Conservation (phyloP, 108 stramenopile genomes). For the Ochromonas danica region DNA sequence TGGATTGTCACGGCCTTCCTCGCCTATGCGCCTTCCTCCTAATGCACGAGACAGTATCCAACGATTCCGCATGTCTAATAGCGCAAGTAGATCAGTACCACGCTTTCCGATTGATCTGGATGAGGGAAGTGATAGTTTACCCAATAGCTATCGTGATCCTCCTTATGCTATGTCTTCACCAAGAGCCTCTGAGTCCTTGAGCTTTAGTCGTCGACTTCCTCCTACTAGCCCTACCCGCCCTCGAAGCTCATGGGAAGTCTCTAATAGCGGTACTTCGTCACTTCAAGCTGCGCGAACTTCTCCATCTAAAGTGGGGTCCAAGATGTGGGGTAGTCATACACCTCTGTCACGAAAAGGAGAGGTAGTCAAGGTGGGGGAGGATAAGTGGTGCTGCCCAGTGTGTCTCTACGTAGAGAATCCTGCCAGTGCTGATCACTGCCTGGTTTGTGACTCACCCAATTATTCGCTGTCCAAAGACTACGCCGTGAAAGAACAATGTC, state of each 20-base stretch:
- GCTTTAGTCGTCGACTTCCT: too few relatives aligned
- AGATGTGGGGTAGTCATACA: conserved; percentile 32
- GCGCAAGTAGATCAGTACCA: neutral
- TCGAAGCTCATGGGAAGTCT: too few relatives aligned
- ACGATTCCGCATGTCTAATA: neutral
- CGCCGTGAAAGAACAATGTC: conserved; percentile 21
- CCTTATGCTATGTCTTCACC: neutral
- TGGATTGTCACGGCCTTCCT: neutral
- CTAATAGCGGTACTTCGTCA: too few relatives aligned
- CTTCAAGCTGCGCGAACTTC: conserved; percentile 12
- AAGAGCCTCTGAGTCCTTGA: too few relatives aligned
- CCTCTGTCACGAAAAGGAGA: conserved; percentile 19
- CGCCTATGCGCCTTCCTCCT: too few relatives aligned
- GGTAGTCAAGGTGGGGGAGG: neutral
- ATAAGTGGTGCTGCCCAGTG: conserved; percentile 21
- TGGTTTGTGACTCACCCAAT: conserved; percentile 22
- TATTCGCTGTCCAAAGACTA: conserved; percentile 21
- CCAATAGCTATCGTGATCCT: neutral
- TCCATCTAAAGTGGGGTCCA: conserved; percentile 27
- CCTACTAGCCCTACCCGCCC: too few relatives aligned
- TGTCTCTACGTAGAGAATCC: conserved; percentile 25
- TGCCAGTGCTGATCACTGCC: neutral
- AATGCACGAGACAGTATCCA: neutral
- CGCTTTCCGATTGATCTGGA: neutral
- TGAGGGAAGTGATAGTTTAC: conserved; percentile 3